Percentiles rank a stretch among this genome's conserved stretches.
phyloP scores from a whole-genome alignment of 176 grass and related monocot genomes.

The Echinochloa phyllopogon region DNA sequence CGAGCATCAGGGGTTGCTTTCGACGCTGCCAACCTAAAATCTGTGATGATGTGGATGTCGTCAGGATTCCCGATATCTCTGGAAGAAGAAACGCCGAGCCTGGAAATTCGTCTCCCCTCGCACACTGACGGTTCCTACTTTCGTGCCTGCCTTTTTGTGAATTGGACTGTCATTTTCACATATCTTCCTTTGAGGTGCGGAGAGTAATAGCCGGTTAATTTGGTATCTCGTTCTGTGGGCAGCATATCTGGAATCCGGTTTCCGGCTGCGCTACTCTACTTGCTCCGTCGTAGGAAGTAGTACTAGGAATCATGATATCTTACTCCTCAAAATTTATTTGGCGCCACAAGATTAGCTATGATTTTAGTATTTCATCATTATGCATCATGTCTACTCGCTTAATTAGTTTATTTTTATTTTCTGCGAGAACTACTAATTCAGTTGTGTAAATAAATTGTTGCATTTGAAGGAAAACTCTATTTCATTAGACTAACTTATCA shows the following conservation, averaged over 20 bases:
- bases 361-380: not conserved
- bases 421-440: no score
- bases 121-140: not conserved
- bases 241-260: not conserved
- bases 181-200: not conserved
- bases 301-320: not conserved
- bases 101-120: constrained; percentile 2
- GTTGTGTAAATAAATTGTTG: no score
- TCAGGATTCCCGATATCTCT: constrained; percentile 24
- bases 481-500: no score
- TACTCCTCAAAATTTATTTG: not conserved
- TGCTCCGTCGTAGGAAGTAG: not conserved
- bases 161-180: not conserved
- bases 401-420: not conserved
- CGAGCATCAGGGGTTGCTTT: constrained; percentile 33
- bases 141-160: constrained; percentile 23
- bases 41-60: not conserved
- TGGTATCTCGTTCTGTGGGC: constrained; percentile 3
- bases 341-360: not conserved
- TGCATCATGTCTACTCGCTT: not conserved
- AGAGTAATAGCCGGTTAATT: not conserved
- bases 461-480: no score
- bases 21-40: not conserved
- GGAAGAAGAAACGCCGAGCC: not conserved
- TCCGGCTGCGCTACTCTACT: not conserved